Base-by-base conservation (phyloP, 345 rosid genomes). In the Eucalyptus tenuipes region DNA sequence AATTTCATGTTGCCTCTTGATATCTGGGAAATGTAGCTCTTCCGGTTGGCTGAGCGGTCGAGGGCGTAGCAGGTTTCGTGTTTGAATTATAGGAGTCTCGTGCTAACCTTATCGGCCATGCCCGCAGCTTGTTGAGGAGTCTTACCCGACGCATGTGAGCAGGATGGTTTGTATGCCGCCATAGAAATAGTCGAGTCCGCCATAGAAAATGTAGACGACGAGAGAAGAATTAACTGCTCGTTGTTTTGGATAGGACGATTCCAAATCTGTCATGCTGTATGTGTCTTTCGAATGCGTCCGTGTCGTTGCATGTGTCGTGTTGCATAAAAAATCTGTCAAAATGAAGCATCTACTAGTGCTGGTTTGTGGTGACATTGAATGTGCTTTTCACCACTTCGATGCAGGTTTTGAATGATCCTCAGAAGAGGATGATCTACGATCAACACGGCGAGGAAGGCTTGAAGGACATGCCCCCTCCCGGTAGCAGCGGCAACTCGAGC, bases 361-460 rank as follows among this genome's bases (percentile, higher is more conserved):
- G 24, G 47, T 75, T 75, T 20, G 11, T 75, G 15, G 29, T 1
- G 47, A 75, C 82, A 75, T 20, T 40, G 82, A 75, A 75, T 75
- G 80, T 48, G 52, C 50, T 25, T 61, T 48, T 13, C 16, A 52
- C 48, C n/a, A 27, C n/a, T 44, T 33, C 29, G 81, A 80, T 87
- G 40, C 93, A 97, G 99, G 99, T 95, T 52, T 87, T 98, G 89
- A 96, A 98, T 87, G 99, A 98, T 89, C 97, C 99, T 45, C 97
- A 95, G 87, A 98, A 94, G 90, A 93, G 96, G 91, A 95, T 93
- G 10, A 88, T 93, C 33, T 98, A 95, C 89, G 99, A 98, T 89
- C 99, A 95, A 86, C 92, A 94, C 82, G 99, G 99, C 7, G 99
- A 97, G 93, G 99, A 98, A 92, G 99, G 99, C 10, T 90, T 98